Evolutionary conservation across 495 filamentous ascomycete species (phyloP).

Genomic region (Aspergillus egyptiacus): DNA sequence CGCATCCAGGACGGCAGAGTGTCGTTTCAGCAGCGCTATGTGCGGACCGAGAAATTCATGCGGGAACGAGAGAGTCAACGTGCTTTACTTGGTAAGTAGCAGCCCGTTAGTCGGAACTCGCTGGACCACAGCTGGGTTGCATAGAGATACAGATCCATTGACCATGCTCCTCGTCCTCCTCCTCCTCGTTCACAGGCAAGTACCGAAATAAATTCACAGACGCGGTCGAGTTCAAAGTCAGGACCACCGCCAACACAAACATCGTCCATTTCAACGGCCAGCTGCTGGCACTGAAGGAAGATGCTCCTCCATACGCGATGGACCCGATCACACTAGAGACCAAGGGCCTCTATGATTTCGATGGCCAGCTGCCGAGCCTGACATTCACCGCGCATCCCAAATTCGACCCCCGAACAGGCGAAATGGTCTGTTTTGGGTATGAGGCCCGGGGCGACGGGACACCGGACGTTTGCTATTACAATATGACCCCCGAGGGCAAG

Average conservation of each 20-base stretch:
- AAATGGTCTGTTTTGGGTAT: constrained; percentile 45
- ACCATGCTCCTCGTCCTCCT: too few species aligned
- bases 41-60: constrained; percentile 45
- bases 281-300: constrained; percentile 51
- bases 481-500: constrained; percentile 34
- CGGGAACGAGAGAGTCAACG: constrained; percentile 34
- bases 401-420: constrained; percentile 50
- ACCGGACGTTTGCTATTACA: constrained; percentile 46
- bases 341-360: constrained; percentile 48
- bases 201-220: constrained; percentile 54
- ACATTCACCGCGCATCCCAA: constrained; percentile 61
- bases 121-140: too few species aligned
- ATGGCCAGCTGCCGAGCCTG: constrained; percentile 46
- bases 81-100: constrained; percentile 30
- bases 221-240: constrained; percentile 41
- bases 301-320: constrained; percentile 50
- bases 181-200: too few species aligned
- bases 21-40: constrained; percentile 48
- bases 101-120: too few species aligned
- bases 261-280: constrained; percentile 46
- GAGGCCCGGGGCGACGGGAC: constrained; percentile 30
- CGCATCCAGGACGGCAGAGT: constrained; percentile 44
- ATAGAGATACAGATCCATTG: not conserved
- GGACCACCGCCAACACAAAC: constrained; percentile 51
- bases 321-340: constrained; percentile 52